These are phyloP conservation scores for Pachysandra terminalis DNA, from an alignment of 164 flowering plant genomes.

Conservation along the genomic window DNA sequence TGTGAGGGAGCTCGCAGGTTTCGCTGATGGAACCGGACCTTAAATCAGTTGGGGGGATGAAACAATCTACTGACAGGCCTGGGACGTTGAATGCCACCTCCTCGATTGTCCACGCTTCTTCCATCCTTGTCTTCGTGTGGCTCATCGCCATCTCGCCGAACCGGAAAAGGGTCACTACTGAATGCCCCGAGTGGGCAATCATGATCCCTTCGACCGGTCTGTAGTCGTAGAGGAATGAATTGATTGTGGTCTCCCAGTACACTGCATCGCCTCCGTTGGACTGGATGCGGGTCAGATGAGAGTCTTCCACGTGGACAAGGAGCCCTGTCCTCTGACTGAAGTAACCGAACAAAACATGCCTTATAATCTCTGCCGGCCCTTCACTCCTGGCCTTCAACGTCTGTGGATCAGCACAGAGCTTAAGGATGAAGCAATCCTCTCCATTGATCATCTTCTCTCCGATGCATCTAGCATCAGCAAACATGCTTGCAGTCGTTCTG, in stretches of 20 bases:
- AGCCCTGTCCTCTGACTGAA: conserved; percentile 76
- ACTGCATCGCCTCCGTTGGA: conserved; percentile 62
- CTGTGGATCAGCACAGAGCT: conserved; percentile 60
- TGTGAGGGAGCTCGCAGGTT: conserved; percentile 65
- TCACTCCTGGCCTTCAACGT: conserved; percentile 68
- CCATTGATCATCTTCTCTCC: conserved; percentile 67
- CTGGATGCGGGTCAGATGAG: conserved; percentile 72
- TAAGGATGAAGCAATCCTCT: conserved; percentile 73
- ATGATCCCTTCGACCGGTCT: conserved; percentile 68
- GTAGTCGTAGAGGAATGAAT: conserved; percentile 65
- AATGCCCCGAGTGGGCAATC: conserved; percentile 77
- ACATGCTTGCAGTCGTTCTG: conserved; percentile 63
- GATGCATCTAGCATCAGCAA: conserved; percentile 56
- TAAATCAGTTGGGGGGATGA: conserved; percentile 80
- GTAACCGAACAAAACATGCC: conserved; percentile 70
- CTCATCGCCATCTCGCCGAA: conserved; percentile 81
- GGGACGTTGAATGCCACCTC: conserved; percentile 81
- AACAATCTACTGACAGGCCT: conserved; percentile 70
- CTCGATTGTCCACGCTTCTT: conserved; percentile 80
- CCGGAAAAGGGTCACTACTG: conserved; percentile 70
- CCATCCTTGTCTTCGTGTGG: conserved; percentile 81
- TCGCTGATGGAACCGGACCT: conserved; percentile 61
- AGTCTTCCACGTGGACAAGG: conserved; percentile 67
- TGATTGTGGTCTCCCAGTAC: conserved; percentile 86
- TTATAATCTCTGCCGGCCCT: conserved; percentile 69